A percentile compares a stretch with the other conserved stretches of the same genome.
These are phyloP conservation scores for Fusarium piperis DNA, from an alignment of 2,329 filamentous ascomycete species.

Conservation along the genomic window DNA sequence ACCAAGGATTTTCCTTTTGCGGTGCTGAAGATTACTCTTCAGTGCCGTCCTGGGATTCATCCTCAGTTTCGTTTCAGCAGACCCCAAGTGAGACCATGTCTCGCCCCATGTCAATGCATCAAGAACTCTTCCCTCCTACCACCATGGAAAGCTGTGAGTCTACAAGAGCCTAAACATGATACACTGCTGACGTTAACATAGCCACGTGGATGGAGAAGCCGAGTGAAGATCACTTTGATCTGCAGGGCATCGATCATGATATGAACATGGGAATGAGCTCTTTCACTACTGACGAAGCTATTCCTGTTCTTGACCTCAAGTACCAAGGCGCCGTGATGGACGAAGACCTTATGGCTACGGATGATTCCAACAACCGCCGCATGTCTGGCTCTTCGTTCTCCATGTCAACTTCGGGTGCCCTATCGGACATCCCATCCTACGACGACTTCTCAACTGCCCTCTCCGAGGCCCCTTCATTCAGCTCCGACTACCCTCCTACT, in stretches of 20 bases:
- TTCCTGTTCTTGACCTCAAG: slow-evolving; percentile 69
- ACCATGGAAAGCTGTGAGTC: slow-evolving; percentile 61
- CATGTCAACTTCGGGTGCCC: slow-evolving; percentile 71
- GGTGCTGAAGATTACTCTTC: slow-evolving; percentile 63
- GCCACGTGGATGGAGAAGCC: slow-evolving; percentile 62
- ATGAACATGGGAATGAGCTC: slow-evolving; percentile 69
- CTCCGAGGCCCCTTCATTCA: slow-evolving; percentile 74
- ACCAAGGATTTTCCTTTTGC: slow-evolving; percentile 70
- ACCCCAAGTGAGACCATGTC: slow-evolving; percentile 62
- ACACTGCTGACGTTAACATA: slow-evolving; percentile 31
- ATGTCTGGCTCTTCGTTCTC: slow-evolving; percentile 80
- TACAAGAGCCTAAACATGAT: background rate
- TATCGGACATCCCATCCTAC: slow-evolving; percentile 76
- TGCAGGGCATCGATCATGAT: slow-evolving; percentile 65
- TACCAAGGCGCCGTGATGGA: slow-evolving; percentile 60
- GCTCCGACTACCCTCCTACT: slow-evolving; percentile 72
- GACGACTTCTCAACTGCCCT: slow-evolving; percentile 75
- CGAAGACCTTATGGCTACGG: slow-evolving; percentile 60
- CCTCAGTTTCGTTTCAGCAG: slow-evolving; percentile 61
- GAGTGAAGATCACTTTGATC: slow-evolving; percentile 65
- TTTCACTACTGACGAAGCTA: slow-evolving; percentile 69
- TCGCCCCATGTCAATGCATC: slow-evolving; percentile 66
- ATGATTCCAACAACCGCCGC: slow-evolving; percentile 65
- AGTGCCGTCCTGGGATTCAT: slow-evolving; percentile 67
- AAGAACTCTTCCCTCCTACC: slow-evolving; percentile 64